Evolutionary conservation across 2,329 filamentous ascomycete genomes (phyloP).

Genomic region (Microsporum ferrugineum): DNA sequence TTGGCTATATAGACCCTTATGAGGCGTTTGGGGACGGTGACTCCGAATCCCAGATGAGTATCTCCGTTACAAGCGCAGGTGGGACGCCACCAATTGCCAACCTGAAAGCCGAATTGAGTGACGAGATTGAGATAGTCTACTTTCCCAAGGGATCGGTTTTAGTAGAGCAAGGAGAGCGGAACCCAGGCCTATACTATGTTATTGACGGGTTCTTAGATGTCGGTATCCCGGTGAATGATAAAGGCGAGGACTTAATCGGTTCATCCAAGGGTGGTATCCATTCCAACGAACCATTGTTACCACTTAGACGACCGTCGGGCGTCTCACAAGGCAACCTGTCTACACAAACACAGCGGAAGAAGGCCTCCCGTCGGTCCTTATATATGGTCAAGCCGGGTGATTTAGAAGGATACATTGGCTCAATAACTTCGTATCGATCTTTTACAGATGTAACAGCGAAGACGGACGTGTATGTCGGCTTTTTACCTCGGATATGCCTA

Average conservation of each 20-base stretch:
- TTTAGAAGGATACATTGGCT: conserved; percentile 86
- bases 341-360: conserved; percentile 27
- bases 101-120: conserved; percentile 67
- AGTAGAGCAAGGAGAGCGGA: conserved; percentile 93
- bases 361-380: conserved; percentile 53
- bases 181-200: conserved; percentile 92
- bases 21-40: conserved; percentile 66
- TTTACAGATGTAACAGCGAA: conserved; percentile 96
- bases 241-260: conserved; percentile 33
- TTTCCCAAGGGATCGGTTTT: conserved; percentile 90
- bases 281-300: conserved; percentile 33
- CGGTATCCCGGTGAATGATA: conserved; percentile 64
- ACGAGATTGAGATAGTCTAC: conserved; percentile 93
- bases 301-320: conserved; percentile 33
- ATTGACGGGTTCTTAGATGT: conserved; percentile 95
- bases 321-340: conserved; percentile 13
- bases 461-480: conserved; percentile 96
- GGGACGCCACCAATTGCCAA: conserved; percentile 51
- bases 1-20: conserved; percentile 80
- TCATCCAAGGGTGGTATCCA: conserved; percentile 22
- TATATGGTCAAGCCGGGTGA: conserved; percentile 91
- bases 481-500: conserved; percentile 70
- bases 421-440: conserved; percentile 86
- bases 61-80: conserved; percentile 54
- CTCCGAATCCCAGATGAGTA: conserved; percentile 64